A percentile compares a stretch with the other conserved stretches of the same genome.
Conservation (phyloP, 768 basidiomycete species). For the Mycena epipterygia region DNA sequence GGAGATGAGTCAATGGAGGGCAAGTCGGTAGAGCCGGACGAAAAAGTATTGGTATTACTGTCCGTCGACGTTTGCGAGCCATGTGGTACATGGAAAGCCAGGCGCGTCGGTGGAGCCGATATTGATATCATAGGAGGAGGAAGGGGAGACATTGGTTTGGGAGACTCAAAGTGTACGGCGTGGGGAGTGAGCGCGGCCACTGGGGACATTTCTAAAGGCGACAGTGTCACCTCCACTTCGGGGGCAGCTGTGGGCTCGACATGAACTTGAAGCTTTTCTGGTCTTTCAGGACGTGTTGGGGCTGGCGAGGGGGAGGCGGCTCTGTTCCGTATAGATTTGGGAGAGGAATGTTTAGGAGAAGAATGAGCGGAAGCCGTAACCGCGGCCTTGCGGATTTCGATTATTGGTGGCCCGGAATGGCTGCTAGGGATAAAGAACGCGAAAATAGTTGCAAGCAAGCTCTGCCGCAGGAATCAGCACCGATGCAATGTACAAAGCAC, state of each 20-base stretch:
- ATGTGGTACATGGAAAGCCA: conserved; percentile 8
- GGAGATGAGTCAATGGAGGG: background rate
- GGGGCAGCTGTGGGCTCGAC: background rate
- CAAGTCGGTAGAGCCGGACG: too few relatives aligned
- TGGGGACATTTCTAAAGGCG: background rate
- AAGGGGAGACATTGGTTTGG: background rate
- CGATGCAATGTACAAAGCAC: background rate
- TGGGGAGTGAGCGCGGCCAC: background rate
- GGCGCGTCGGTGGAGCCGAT: conserved; percentile 21
- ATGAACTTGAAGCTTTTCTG: background rate
- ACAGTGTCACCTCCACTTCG: background rate
- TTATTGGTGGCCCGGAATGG: conserved; percentile 10
- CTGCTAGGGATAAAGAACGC: background rate
- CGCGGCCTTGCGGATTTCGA: conserved; percentile 16
- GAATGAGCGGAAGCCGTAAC: conserved; percentile 29
- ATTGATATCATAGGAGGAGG: conserved; percentile 15
- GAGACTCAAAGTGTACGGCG: conserved; percentile 5
- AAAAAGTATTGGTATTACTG: conserved; percentile 14
- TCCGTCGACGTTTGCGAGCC: conserved; percentile 18
- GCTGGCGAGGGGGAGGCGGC: background rate
- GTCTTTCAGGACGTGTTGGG: background rate
- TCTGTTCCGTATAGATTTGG: background rate
- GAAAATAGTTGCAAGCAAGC: conserved; percentile 20
- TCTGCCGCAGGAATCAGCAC: conserved; percentile 8
- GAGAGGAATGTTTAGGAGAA: background rate